Percentiles rank a stretch among this genome's conserved stretches.
These are phyloP conservation scores for Auxenochlorella protothecoides DNA, from an alignment of 139 green algal genomes.

Conservation along the genomic window DNA sequence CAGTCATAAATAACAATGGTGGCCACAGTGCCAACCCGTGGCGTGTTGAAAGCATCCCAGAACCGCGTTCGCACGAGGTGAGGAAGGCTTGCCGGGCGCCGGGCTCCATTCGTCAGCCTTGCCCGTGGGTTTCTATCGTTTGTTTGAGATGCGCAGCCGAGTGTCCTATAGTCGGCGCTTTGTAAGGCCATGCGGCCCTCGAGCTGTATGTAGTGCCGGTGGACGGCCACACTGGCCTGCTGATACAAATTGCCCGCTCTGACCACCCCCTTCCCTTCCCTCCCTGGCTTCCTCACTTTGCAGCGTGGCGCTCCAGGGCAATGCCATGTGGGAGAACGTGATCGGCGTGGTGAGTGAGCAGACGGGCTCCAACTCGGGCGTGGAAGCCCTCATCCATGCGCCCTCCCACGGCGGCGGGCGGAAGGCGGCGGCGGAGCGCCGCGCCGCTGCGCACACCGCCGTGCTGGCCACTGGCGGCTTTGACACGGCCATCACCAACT, in stretches of 20 bases:
- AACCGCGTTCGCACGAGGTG: conserved; percentile 64
- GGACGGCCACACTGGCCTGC: neutral
- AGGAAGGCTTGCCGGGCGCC: neutral
- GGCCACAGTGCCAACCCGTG: conserved; percentile 21
- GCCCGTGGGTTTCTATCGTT: neutral
- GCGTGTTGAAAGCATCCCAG: conserved; percentile 31
- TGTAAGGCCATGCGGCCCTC: neutral
- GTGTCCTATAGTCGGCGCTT: neutral
- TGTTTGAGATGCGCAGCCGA: neutral
- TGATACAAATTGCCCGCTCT: neutral
- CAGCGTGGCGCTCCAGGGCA: conserved; percentile 59
- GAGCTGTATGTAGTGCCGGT: neutral
- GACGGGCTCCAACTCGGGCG: conserved; percentile 49
- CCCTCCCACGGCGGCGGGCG: conserved; percentile 34
- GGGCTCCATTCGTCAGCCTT: neutral
- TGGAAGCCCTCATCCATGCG: conserved; percentile 63
- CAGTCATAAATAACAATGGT: conserved; percentile 7
- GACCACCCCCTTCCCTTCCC: neutral
- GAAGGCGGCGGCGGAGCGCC: conserved; percentile 25
- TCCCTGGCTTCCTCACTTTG: neutral
- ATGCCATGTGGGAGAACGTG: conserved; percentile 71
- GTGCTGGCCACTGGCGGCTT: conserved; percentile 58
- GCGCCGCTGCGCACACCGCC: conserved; percentile 48
- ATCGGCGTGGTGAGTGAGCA: conserved; percentile 54
- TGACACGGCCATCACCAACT: conserved; percentile 49